phyloP scores from a whole-genome alignment of 2,329 filamentous ascomycete species.

The Chaetoscypha palmicola region DNA sequence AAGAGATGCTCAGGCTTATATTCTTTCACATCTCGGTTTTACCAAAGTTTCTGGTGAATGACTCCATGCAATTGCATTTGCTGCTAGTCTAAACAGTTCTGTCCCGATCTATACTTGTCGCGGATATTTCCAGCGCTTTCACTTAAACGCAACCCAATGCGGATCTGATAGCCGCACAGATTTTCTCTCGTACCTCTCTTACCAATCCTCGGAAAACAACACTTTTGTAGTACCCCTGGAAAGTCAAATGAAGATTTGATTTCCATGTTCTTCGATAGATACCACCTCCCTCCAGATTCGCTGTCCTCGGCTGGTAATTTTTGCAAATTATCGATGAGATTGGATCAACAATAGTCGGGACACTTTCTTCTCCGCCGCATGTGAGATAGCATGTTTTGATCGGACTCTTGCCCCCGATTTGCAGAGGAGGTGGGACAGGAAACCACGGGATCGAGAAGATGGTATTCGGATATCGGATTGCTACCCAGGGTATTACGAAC shows the following conservation, averaged over 20 bases:
- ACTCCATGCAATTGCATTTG: too few species aligned
- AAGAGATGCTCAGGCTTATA: too few species aligned
- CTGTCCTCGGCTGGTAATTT: not conserved
- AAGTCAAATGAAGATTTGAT: not conserved
- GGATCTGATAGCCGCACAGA: too few species aligned
- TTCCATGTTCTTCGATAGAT: not conserved
- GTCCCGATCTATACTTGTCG: too few species aligned
- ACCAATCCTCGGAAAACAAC: too few species aligned
- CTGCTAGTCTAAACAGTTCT: too few species aligned
- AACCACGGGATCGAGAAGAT: constrained; percentile 5
- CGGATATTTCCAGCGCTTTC: too few species aligned
- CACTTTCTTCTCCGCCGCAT: not conserved
- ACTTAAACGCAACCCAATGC: too few species aligned
- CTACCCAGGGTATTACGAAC: constrained; percentile 3
- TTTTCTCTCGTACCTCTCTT: too few species aligned
- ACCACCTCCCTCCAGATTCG: not conserved
- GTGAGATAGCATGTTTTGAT: constrained; percentile 2
- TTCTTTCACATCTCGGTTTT: too few species aligned
- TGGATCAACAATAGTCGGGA: not conserved
- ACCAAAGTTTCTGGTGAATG: too few species aligned
- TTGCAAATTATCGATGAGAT: constrained; percentile 1
- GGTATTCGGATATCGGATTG: constrained; percentile 7
- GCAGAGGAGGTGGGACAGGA: not conserved
- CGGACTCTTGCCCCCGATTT: not conserved
- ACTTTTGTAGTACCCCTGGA: not conserved